Conservation (phyloP, 768 basidiomycete species). For the Lentinula guzmanii region DNA sequence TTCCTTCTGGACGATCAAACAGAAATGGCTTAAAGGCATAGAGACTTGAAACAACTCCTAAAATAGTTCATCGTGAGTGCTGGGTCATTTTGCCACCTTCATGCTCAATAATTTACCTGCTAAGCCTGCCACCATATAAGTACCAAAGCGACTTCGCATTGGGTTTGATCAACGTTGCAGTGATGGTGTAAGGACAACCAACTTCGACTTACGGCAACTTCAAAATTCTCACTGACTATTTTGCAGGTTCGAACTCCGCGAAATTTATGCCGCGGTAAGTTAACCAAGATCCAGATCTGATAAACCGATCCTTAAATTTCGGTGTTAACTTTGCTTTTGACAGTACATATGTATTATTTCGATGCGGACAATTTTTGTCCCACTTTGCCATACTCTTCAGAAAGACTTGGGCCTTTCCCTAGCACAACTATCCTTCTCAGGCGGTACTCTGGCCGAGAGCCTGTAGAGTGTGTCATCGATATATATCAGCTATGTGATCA, state of each 20-base stretch:
- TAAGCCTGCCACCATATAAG: not conserved
- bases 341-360: not conserved
- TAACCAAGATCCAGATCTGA: not conserved
- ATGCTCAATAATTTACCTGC: conserved; percentile 3
- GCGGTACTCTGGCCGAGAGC: not conserved
- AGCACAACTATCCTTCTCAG: not conserved
- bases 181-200: not conserved
- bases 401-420: not conserved
- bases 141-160: not conserved
- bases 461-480: not conserved
- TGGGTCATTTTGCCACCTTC: not conserved
- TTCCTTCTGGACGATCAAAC: not conserved
- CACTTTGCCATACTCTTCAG: not conserved
- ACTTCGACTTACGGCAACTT: not conserved
- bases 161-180: not conserved
- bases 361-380: not conserved
- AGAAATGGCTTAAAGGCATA: not conserved
- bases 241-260: conserved; percentile 6
- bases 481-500: not conserved
- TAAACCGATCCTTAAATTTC: not conserved
- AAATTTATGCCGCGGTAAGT: not conserved
- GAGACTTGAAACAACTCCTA: not conserved
- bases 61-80: not conserved
- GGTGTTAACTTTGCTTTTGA: not conserved
- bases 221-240: not conserved